Percentiles rank a stretch among this genome's conserved stretches.
phyloP scores from a whole-genome alignment of 768 basidiomycete genomes.

The Pholiota molesta region DNA sequence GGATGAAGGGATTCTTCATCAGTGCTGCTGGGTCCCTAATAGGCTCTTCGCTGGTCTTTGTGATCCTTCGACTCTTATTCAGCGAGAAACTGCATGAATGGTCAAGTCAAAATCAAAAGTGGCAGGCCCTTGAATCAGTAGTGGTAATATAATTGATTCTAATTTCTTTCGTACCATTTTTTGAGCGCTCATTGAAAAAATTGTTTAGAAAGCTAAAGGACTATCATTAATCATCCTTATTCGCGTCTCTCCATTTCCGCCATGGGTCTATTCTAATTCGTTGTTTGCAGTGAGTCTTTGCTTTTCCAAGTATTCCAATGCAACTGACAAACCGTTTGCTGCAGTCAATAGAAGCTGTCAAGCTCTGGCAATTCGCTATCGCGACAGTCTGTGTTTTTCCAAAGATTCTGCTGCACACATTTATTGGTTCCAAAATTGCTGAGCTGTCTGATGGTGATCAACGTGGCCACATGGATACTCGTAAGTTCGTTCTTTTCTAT shows the following conservation, averaged over 20 bases:
- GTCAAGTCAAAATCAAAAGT: conserved; percentile 66
- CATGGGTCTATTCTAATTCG: conserved; percentile 86
- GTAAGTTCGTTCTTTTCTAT: conserved; percentile 40
- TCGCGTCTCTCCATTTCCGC: conserved; percentile 80
- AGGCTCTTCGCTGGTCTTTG: conserved; percentile 67
- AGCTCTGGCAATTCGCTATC: conserved; percentile 72
- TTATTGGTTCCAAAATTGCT: conserved; percentile 79
- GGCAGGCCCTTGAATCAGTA: conserved; percentile 78
- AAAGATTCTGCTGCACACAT: conserved; percentile 71
- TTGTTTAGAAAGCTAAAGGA: conserved; percentile 65
- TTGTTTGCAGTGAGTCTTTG: conserved; percentile 67
- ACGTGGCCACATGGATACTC: conserved; percentile 74
- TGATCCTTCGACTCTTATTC: conserved; percentile 62
- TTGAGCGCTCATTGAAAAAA: conserved; percentile 1
- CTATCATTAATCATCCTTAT: conserved; percentile 83
- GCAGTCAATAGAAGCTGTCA: conserved; percentile 74
- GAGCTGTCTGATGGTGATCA: conserved; percentile 76
- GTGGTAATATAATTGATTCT: conserved; percentile 50
- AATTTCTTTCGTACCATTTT: neutral
- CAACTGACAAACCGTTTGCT: conserved; percentile 5
- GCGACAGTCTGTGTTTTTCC: conserved; percentile 77
- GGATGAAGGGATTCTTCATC: conserved; percentile 74
- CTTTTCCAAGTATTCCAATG: neutral
- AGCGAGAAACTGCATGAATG: conserved; percentile 56
- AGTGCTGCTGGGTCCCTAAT: conserved; percentile 60